These are phyloP conservation scores for Zea luxurians DNA, from an alignment of 176 grass and related monocot species.

Conservation along the genomic window DNA sequence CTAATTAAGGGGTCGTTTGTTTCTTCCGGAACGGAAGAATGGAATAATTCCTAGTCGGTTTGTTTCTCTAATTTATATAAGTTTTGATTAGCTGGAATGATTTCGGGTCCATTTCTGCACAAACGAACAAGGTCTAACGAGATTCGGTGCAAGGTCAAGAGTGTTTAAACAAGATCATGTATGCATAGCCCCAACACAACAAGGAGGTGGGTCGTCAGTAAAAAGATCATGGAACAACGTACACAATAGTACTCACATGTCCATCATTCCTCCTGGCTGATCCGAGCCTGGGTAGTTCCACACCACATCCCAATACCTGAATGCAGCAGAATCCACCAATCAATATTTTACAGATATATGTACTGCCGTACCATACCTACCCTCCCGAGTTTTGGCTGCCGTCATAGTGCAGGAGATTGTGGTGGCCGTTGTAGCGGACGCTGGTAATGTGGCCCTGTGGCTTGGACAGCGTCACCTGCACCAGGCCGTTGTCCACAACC, in stretches of 20 bases:
- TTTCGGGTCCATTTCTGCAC: no score
- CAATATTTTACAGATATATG: background rate
- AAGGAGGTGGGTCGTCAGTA: background rate
- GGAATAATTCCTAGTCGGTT: no score
- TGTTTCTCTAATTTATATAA: no score
- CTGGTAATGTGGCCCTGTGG: slow-evolving; percentile 56
- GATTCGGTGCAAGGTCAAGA: no score
- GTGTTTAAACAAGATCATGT: no score
- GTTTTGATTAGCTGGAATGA: no score
- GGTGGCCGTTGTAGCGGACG: slow-evolving; percentile 51
- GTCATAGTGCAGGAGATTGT: slow-evolving; percentile 46
- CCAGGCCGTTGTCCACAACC: slow-evolving; percentile 66
- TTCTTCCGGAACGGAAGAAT: no score
- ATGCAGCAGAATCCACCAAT: background rate
- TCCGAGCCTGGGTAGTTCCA: slow-evolving; percentile 45
- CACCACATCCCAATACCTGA: slow-evolving; percentile 70
- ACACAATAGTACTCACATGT: slow-evolving; percentile 42
- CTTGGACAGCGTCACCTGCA: slow-evolving; percentile 61
- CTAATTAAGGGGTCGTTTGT: no score
- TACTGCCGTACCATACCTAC: background rate
- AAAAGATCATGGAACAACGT: slow-evolving; percentile 8
- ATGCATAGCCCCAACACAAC: background rate
- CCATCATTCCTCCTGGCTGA: slow-evolving; percentile 31
- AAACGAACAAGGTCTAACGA: no score
- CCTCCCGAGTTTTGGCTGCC: slow-evolving; percentile 38